Evolutionary conservation across 495 filamentous ascomycete genomes (phyloP).

Genomic region (Sphaerosporella brunnea): DNA sequence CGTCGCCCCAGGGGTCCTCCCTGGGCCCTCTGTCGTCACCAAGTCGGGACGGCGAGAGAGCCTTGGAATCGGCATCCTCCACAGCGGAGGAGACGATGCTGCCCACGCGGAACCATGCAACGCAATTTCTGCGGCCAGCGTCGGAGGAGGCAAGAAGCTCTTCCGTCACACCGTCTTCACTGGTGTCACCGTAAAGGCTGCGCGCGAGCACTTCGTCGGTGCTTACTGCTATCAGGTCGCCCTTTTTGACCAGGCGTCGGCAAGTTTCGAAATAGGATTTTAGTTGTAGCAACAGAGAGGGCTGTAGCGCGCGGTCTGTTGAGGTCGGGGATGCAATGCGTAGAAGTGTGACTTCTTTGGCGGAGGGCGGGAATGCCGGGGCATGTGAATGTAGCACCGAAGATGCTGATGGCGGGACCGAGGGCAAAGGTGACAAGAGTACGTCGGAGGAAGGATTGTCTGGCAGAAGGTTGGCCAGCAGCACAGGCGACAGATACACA

Average conservation of each 20-base stretch:
- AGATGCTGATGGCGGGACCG: slow-evolving; percentile 28
- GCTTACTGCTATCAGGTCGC: slow-evolving; percentile 71
- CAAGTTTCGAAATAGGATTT: slow-evolving; percentile 73
- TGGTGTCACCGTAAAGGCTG: slow-evolving; percentile 42
- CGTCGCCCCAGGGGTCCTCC: slow-evolving; percentile 62
- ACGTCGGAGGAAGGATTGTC: slow-evolving; percentile 29
- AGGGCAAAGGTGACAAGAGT: slow-evolving; percentile 42
- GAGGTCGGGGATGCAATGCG: slow-evolving; percentile 78
- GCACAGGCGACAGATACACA: slow-evolving; percentile 65
- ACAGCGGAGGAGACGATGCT: slow-evolving; percentile 38
- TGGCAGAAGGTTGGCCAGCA: slow-evolving; percentile 55
- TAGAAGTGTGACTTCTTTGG: slow-evolving; percentile 77
- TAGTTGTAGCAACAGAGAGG: slow-evolving; percentile 61
- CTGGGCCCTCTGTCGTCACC: slow-evolving; percentile 28
- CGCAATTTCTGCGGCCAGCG: slow-evolving; percentile 35
- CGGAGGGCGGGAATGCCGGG: slow-evolving; percentile 57
- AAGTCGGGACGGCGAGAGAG: slow-evolving; percentile 12
- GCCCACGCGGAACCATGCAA: slow-evolving; percentile 80
- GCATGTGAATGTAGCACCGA: slow-evolving; percentile 32
- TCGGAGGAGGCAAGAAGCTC: slow-evolving; percentile 36
- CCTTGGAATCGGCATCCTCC: slow-evolving; percentile 9
- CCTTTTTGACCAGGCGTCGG: slow-evolving; percentile 58
- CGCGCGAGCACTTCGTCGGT: slow-evolving; percentile 68
- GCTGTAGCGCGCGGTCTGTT: slow-evolving; percentile 66
- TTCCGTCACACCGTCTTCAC: slow-evolving; percentile 47